phyloP scores from a whole-genome alignment of 306 rosid species.

The Rosa chinensis region DNA sequence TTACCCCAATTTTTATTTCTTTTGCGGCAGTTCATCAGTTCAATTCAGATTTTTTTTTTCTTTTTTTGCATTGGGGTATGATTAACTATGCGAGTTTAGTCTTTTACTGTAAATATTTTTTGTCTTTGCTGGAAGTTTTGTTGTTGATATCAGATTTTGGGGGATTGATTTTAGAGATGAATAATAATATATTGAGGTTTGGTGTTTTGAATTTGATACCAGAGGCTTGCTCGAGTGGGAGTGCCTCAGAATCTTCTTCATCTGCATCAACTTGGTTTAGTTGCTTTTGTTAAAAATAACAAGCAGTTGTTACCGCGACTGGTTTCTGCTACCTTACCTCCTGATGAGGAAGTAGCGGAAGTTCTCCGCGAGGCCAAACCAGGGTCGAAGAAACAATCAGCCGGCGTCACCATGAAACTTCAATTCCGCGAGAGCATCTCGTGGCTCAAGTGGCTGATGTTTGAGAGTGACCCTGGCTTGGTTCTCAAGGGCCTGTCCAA shows the following conservation, averaged over 20 bases:
- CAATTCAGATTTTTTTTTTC: not conserved
- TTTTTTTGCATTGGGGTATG: not conserved
- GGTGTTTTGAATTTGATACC: conserved; percentile 22
- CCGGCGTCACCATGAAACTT: conserved; percentile 35
- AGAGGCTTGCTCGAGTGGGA: conserved; percentile 74
- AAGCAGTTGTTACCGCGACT: conserved; percentile 46
- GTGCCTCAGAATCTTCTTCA: conserved; percentile 60
- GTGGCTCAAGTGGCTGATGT: conserved; percentile 98
- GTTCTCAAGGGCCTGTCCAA: conserved; percentile 51
- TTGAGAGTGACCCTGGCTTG: conserved; percentile 66
- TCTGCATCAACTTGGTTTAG: conserved; percentile 50
- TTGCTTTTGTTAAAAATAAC: conserved; percentile 56
- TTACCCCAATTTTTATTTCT: not conserved
- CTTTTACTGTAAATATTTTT: not conserved
- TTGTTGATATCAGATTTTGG: not conserved
- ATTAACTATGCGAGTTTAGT: not conserved
- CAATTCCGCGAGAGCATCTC: conserved; percentile 59
- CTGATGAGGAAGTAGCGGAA: conserved; percentile 61
- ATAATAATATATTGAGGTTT: conserved; percentile 11
- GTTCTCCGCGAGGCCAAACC: conserved; percentile 39
- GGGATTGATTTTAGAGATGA: not conserved
- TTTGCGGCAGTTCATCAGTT: not conserved
- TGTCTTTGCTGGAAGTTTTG: too few relatives aligned
- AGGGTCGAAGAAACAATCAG: conserved; percentile 27
- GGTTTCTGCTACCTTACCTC: conserved; percentile 65